Conservation (phyloP, 2,329 filamentous ascomycete genomes). For the Aspergillus puulaauensis region DNA sequence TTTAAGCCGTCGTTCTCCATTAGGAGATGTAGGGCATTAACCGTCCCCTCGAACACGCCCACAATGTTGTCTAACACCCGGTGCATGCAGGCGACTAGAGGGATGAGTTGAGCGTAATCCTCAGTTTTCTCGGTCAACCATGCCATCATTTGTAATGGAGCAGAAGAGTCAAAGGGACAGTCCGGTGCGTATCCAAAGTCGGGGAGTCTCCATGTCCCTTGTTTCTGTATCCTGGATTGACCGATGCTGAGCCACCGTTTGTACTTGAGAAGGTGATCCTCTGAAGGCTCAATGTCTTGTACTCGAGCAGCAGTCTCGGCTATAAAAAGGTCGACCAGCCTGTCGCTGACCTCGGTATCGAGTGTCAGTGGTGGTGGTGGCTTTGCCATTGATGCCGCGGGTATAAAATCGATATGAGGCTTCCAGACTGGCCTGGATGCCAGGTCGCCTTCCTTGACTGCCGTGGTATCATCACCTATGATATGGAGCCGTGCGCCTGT, state of each 20-base stretch:
- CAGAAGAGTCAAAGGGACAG: background rate
- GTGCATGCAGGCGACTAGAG: background rate
- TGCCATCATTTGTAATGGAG: background rate
- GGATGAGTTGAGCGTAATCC: background rate
- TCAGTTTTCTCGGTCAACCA: background rate
- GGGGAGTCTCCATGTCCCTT: background rate
- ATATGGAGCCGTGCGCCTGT: background rate
- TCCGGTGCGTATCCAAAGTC: background rate
- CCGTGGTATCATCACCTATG: background rate
- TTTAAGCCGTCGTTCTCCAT: background rate
- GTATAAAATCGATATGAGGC: conserved; percentile 2
- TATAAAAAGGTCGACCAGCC: background rate
- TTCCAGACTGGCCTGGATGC: background rate
- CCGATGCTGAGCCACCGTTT: background rate
- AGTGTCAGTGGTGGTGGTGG: background rate
- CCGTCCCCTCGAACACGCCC: background rate
- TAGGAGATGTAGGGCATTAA: background rate
- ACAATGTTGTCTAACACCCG: background rate
- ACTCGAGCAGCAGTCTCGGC: background rate
- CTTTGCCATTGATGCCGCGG: background rate
- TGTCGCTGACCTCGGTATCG: background rate
- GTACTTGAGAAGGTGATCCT: conserved; percentile 3
- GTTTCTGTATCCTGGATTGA: background rate
- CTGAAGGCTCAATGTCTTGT: background rate
- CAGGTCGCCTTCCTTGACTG: background rate